Evolutionary conservation across 345 rosid genomes (phyloP), one percentile per base, ranked within the genome.

Genomic region (Eucalyptus marginata): DNA sequence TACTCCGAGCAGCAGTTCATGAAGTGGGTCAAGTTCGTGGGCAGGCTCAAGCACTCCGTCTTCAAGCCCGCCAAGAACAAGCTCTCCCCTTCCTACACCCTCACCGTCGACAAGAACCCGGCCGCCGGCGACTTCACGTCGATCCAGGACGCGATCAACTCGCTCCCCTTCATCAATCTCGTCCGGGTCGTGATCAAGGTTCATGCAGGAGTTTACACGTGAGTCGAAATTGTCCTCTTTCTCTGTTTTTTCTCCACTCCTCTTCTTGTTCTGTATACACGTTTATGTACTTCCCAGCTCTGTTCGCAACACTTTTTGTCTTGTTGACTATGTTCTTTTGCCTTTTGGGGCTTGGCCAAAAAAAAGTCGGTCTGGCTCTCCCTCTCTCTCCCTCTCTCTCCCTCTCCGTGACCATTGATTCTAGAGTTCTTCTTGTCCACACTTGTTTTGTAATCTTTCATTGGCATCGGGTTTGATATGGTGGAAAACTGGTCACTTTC

Each of bases 131-230:
- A 97, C 92, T 98, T 95, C 92, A 95, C 98, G 81, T 93, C 92
- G 56, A 98, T 98, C 89, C 99, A 98, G 92, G 97, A 94, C 50
- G 99, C 99, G 89, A 90, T 97, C 88, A 98, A 98, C 92, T 97
- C 98, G 91, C 97, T 98, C 46, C 99, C 99, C 56, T 93, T 92
- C 88, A 90, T 95, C 58, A 98, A 97, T 91, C 95, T 94, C 64
- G 97, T 96, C 80, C 93, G 99, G 88, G 99, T 97, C 49, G 95
- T 98, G 86, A 97, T 98, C 95, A 98, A 94, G 92, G 95, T 98
- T 90, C 97, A 95, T 90, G 94, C 99, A 86, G 99, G 99, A 46
- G 96, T 96, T 91, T 98, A 98, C 96, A 95, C 89, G 99, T 98
- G 92, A 93, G 99, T 93, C 62, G 9, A n/a, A 13, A 8, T 36